phyloP scores from a whole-genome alignment of 768 basidiomycete genomes.

The Termitomyces sp. region DNA sequence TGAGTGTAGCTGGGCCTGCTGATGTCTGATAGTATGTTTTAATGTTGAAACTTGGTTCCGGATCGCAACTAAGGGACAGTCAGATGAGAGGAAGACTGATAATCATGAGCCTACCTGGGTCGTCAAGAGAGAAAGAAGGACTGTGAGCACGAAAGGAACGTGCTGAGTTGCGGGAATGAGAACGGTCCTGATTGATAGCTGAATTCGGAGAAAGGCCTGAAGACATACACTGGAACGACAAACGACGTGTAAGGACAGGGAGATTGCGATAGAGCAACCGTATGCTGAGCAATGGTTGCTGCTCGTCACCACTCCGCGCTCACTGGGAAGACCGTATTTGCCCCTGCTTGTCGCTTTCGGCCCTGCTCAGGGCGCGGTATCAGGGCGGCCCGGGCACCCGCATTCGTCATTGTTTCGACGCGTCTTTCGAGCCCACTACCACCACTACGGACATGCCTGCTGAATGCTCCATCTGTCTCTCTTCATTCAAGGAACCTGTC shows the following conservation, averaged over 20 bases:
- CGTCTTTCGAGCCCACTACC: not conserved
- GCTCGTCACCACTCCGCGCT: not conserved
- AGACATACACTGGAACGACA: constrained; percentile 29
- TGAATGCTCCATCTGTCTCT: constrained; percentile 58
- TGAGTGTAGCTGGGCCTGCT: constrained; percentile 72
- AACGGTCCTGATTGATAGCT: constrained; percentile 28
- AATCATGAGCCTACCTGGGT: constrained; percentile 53
- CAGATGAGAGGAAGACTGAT: constrained; percentile 20
- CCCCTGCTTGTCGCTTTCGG: constrained; percentile 1
- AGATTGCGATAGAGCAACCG: constrained; percentile 3
- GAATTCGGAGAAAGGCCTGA: constrained; percentile 31
- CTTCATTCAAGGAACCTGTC: constrained; percentile 48
- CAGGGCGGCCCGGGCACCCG: not conserved
- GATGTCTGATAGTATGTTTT: constrained; percentile 80
- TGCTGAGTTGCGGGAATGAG: constrained; percentile 36
- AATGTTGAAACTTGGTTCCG: constrained; percentile 78
- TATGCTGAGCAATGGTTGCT: constrained; percentile 1
- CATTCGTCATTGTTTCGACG: not conserved
- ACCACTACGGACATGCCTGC: constrained; percentile 20
- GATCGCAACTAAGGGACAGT: constrained; percentile 53
- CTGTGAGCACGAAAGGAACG: constrained; percentile 53
- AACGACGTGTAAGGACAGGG: constrained; percentile 14
- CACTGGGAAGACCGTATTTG: not conserved
- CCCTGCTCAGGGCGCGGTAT: not conserved
- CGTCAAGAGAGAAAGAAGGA: constrained; percentile 55